Evolutionary conservation across 2,329 filamentous ascomycete genomes (phyloP), one percentile per base, ranked within the genome.

Genomic region (Rachicladosporium sp.): DNA sequence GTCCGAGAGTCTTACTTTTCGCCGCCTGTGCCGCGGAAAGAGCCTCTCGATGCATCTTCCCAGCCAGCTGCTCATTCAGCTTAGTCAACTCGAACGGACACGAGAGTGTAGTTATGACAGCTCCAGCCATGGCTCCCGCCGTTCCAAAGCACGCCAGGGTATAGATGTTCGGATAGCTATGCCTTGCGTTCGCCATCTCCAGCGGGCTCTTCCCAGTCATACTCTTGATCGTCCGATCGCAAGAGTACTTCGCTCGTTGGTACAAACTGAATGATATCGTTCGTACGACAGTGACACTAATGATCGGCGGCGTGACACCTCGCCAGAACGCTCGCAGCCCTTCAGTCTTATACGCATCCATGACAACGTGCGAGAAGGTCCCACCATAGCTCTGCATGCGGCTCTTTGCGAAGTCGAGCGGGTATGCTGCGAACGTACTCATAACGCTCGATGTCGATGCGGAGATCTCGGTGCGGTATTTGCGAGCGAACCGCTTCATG

Each of bases 81-180:
- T 93, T 93, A n/a, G 83, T 88, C 59, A 93, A 71, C 60, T 93
- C 85, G 56, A 93, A 93, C 1, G 85, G 85, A 55, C 85, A 93
- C 49, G 85, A 83, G 50, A 91, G 75, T 37, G 82, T 69, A 6
- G 85, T 88, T 40, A 91, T 88, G 44, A 77, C 73, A 13, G 81
- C 85, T 41, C 85, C 85, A 37, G 85, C 81, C 9, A 80, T 83
- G 31, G 82, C 83, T 37, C 85, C 84, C 33, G 84, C 81, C 8
- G 78, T 73, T 15, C 80, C 82, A 61, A 88, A 89, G 55, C 82
- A 88, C 41, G 75, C 68, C 39, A 88, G 66, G 1, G 84, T 86
- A 53, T 80, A 78, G 7, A 84, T 49, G 34, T 74, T 87, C 29
- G 85, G 85, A 49, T 78, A 80, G 32, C 75, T 78, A 43, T 80